Conservation (phyloP, 768 basidiomycete genomes). For the Leccinum rimulosum region DNA sequence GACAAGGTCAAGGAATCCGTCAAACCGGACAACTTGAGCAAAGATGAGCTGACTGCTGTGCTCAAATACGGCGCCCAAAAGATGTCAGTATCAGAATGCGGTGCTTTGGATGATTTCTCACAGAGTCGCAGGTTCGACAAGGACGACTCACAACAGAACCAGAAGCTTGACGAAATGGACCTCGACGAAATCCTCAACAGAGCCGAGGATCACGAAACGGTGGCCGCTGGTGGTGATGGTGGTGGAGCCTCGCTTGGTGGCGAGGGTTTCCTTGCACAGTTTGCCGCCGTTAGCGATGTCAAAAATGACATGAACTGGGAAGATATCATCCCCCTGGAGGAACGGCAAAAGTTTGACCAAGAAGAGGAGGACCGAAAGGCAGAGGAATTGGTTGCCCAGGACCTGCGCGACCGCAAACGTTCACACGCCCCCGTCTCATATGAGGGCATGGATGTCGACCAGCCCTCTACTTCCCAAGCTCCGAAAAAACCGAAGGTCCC, state of each 20-base stretch:
- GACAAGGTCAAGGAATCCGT: conserved; percentile 59
- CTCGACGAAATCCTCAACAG: conserved; percentile 96
- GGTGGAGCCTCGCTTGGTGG: conserved; percentile 95
- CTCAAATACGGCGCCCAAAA: conserved; percentile 99
- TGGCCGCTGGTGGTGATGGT: conserved; percentile 75
- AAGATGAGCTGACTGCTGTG: conserved; percentile 95
- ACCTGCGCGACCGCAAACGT: conserved; percentile 75
- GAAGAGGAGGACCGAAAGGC: conserved; percentile 76
- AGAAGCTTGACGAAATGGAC: conserved; percentile 99
- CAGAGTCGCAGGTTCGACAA: conserved; percentile 79
- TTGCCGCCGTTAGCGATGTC: conserved; percentile 95
- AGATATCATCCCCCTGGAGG: conserved; percentile 95
- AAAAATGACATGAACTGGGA: conserved; percentile 99
- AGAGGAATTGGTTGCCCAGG: conserved; percentile 67
- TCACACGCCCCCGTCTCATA: conserved; percentile 86
- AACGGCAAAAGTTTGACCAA: conserved; percentile 78
- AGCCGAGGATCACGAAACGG: conserved; percentile 96
- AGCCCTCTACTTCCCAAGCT: conserved; percentile 56
- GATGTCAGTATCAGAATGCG: conserved; percentile 55
- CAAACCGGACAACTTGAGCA: conserved; percentile 84
- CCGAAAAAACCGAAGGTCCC: conserved; percentile 75
- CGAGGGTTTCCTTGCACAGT: conserved; percentile 92
- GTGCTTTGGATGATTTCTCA: conserved; percentile 1
- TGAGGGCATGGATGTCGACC: conserved; percentile 91
- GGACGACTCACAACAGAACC: conserved; percentile 87